Evolutionary conservation across 2,329 filamentous ascomycete species (phyloP), one percentile per base, ranked within the genome.

Genomic region (Dryadomyces sulphureus): DNA sequence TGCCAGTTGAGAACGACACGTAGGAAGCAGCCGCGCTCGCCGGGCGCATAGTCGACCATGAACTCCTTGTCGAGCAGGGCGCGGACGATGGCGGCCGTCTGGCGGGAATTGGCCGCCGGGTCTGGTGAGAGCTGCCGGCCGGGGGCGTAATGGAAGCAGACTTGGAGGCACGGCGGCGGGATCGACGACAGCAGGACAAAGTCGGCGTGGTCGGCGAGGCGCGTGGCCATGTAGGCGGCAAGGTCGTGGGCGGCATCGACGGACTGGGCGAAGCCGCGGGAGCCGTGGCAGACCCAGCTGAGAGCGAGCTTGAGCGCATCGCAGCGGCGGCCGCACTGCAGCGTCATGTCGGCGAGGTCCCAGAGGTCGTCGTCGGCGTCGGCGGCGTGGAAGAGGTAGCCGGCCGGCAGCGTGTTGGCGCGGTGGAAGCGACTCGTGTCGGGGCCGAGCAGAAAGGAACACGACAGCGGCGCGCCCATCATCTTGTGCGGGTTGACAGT

Each of bases 401-500:
- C 87, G 0, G 90, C 92, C 0, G 81, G 81, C 2, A 94, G 73
- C 3, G 84, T 94, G 64, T 94, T 94, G 12, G 88, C 88, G 41
- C 65, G 68, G 60, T 92, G 83, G 61, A 96, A 93, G 21, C 81
- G 66, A 46, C 72, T 68, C 58, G 93, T 64, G 59, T 96, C 89
- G 2, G 75, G 73, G 0, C 77, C 81, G 12, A 98, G 72, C 5
- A 98, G 73, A 66, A 94, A 95, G 0, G 83, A 89, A 65, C 89
- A 96, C 0, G 89, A 94, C 36, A 93, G 67, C 0, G 92, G 90
- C 3, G 87, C 84, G 48, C 85, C 86, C 59, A 96, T 75, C 92
- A 96, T 96, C 66, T 96, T 96, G 66, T 98, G 92, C 48, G 92
- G 89, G 62, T 94, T 96, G 46, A 94, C 75, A 2, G 88, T 86